Evolutionary conservation across 495 filamentous ascomycete species (phyloP), one percentile per base, ranked within the genome.

Genomic region (Bombardia bombarda): DNA sequence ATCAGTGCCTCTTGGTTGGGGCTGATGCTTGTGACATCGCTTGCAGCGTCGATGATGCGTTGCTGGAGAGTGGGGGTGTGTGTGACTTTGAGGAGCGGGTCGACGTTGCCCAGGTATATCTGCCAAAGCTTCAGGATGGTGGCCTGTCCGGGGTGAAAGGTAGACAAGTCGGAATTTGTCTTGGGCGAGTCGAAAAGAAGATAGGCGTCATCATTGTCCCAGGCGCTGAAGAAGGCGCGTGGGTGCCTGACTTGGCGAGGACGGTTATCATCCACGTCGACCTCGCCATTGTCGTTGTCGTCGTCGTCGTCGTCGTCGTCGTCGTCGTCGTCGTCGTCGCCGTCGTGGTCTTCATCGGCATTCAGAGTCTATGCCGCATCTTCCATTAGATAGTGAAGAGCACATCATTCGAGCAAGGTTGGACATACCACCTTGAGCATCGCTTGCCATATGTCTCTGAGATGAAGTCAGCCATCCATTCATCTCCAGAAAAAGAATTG

Each of bases 31-130:
- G 26, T 20, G n/a, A 67, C 7, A 34, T 68, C 41, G 37, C 56
- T 42, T 10, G 44, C 46, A 19, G 65, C 65, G 13, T 68, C 55
- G 23, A 70, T 57, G 41, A 68, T 61, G 43, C 58, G 65, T 3
- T 17, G 21, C 47, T 78, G 73, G 2, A 74, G 51, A 28, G 49
- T 73, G 1, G 73, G 70, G 5, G 62, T 62, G 46, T 78, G 72
- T 0, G 66, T 74, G 43, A 78, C 65, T 40, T 75, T 76, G 42
- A 77, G 55, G 26, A 78, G 48, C 3, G 73, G 74, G 42, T 76
- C 60, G 25, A 78, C 67, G 31, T 74, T 75, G 12, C 74, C 63
- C 13, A 76, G 52, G 42, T 76, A 77, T 5, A 70, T 57, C 53
- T 76, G 73, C 73, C 73, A 78, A 7, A 78, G 62, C 34, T 56